Conservation (phyloP, 331 rosid genomes). For the Phaseolus coccineus region DNA sequence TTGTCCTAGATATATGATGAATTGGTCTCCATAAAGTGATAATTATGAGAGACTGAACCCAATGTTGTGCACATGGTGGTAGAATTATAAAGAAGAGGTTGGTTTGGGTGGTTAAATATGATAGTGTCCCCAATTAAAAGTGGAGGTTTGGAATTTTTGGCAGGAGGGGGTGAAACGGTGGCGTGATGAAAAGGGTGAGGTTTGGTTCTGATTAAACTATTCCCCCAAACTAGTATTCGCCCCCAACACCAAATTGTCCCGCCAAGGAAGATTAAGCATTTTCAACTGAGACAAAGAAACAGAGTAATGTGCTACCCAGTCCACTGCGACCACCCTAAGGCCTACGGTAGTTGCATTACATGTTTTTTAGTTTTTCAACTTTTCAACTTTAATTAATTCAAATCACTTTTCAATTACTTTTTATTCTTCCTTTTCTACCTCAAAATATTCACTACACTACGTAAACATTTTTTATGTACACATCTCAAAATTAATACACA, state of each 20-base stretch:
- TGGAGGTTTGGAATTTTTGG: background rate
- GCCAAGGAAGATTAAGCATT: background rate
- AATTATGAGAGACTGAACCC: conserved; percentile 3
- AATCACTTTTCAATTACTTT: too few species aligned
- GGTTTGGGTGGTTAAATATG: background rate
- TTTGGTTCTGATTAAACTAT: background rate
- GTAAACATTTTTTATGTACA: too few species aligned
- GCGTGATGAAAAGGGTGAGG: background rate
- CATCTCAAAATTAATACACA: too few species aligned
- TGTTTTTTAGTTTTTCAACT: background rate
- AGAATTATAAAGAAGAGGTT: background rate
- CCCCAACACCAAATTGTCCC: background rate
- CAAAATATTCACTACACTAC: too few species aligned
- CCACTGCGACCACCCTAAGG: background rate
- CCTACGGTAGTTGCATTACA: background rate
- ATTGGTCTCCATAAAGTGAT: conserved; percentile 26
- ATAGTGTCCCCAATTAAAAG: background rate
- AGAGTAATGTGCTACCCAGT: background rate
- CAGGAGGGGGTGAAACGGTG: background rate
- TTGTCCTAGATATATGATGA: background rate
- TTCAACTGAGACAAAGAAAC: conserved; percentile 3
- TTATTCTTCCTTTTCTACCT: background rate
- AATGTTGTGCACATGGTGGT: conserved; percentile 22
- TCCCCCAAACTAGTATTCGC: background rate
- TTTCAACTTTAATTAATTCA: background rate